Evolutionary conservation across 1,284 basidiomycete genomes (phyloP), one percentile per base, ranked within the genome.

Genomic region (Trichosporon asahii): DNA sequence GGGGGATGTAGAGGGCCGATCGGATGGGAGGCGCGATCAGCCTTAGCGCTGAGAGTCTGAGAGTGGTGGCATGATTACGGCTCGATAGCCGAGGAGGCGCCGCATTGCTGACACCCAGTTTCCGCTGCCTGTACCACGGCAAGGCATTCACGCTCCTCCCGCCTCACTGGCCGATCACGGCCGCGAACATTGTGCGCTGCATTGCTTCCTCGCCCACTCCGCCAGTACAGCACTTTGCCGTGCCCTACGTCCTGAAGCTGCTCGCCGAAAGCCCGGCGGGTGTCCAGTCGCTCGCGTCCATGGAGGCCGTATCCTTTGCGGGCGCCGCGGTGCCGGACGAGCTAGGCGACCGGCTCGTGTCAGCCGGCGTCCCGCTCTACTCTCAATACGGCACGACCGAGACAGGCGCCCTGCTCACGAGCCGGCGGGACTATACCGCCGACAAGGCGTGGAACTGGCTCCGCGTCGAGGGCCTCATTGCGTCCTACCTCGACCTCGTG

Each of bases 361-460:
- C 74, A 0, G 82, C 85, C 25, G 87, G 87, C 0, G 85, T 90
- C 3, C 86, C 85, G 23, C 83, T 90, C 6, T 85, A 88, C 29
- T 86, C 87, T 12, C 84, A 86, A 44, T 88, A 88, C 74, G 89
- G 89, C 2, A 85, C 85, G 66, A 86, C 83, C 0, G 79, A 80
- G 67, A 81, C 79, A 9, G 82, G 82, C 37, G 77, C 78, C 2
- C 72, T 78, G 80, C 84, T 77, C 79, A 85, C 70, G 78, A 89
- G 70, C 81, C 88, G 85, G 85, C 86, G 75, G 55, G 89, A 87
- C 72, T 79, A 72, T 66, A 78, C 75, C 0, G 79, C 71, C 5
- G 89, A 90, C 82, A 87, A 87, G 73, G 85, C 79, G 23, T 90
- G 89, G 89, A 88, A 88, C 74, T 89, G 86, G 84, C 80, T 89